Evolutionary conservation across 2,329 filamentous ascomycete genomes (phyloP), one percentile per base, ranked within the genome.

Genomic region (Rhynchosporium agropyri): DNA sequence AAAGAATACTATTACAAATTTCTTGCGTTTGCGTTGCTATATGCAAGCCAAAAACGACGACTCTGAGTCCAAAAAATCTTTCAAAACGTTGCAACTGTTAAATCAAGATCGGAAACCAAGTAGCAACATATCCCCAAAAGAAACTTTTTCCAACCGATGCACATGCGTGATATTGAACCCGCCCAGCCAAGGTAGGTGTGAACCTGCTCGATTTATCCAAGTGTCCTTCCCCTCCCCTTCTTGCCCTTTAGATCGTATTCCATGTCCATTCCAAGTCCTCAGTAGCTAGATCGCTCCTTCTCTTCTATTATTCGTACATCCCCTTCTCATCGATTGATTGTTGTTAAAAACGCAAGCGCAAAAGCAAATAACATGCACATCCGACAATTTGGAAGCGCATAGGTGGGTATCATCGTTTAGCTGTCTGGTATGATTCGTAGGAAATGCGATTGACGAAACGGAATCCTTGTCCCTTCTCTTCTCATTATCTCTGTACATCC

Each of bases 171-270:
- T 53, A 38, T 26, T 38, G 26, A 10, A 33, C 50, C 42, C 8
- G 42, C n/a, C 31, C 50, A 31, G 50, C 50, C 50, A 15, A 33
- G 31, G 26, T 53, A 53, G 50, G 50, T 53, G 50, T 53, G 50
- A 53, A 53, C 50, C 50, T 53, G 50, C 50, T 53, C 50, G 50
- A 53, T 53, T 53, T 53, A 53, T 51, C 49, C 29, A 53, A 38
- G 15, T 51, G 15, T 31, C 49, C n/a, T 33, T 31, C 31, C 48
- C 48, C 28, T 50, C 28, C 15, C 15, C 6, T 31, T 28, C 4
- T 49, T 28, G 13, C 28, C 46, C 20, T 29, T 49, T 20, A 15
- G 15, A 13, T 53, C 28, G 15, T 33, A 53, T 40, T 33, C 49
- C 12, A 26, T 28, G 20, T 20, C 7, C n/a, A 28, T 31, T 33